A percentile compares a stretch with the other conserved stretches of the same genome.
These are phyloP conservation scores for Rosa persica DNA, from an alignment of 306 rosid species.

Conservation along the genomic window DNA sequence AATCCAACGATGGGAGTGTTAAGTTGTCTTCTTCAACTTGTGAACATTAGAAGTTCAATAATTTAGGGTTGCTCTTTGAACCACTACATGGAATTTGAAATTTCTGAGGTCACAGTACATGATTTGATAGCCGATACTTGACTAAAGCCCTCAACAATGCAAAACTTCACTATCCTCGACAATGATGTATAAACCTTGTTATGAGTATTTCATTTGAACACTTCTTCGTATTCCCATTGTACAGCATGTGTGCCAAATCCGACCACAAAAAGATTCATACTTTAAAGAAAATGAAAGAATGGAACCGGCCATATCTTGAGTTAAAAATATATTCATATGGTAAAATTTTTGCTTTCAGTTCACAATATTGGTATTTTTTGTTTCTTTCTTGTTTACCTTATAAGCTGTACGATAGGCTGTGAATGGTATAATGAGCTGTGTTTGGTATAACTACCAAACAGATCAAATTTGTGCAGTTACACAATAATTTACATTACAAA, in stretches of 20 bases:
- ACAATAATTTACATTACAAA: neutral
- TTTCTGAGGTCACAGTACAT: neutral
- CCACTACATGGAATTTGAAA: constrained; percentile 8
- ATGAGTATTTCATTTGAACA: neutral
- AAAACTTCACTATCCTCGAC: neutral
- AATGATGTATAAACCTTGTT: neutral
- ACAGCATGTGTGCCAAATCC: too few species aligned
- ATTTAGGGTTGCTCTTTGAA: neutral
- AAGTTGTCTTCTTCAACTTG: neutral
- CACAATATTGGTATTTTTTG: neutral
- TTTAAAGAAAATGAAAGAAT: neutral
- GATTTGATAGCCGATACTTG: constrained; percentile 11
- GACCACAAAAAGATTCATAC: rapidly evolving
- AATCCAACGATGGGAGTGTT: neutral
- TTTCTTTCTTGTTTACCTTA: neutral
- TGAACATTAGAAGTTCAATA: neutral
- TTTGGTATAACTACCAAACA: constrained; percentile 8
- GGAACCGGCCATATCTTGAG: neutral
- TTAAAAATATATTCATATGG: neutral
- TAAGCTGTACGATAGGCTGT: neutral
- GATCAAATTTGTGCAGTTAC: neutral
- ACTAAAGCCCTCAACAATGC: neutral
- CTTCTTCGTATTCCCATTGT: neutral
- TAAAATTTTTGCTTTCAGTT: neutral
- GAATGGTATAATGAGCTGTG: constrained; percentile 11